Evolutionary conservation across 768 basidiomycete species (phyloP).

Genomic region (Russula sp.): DNA sequence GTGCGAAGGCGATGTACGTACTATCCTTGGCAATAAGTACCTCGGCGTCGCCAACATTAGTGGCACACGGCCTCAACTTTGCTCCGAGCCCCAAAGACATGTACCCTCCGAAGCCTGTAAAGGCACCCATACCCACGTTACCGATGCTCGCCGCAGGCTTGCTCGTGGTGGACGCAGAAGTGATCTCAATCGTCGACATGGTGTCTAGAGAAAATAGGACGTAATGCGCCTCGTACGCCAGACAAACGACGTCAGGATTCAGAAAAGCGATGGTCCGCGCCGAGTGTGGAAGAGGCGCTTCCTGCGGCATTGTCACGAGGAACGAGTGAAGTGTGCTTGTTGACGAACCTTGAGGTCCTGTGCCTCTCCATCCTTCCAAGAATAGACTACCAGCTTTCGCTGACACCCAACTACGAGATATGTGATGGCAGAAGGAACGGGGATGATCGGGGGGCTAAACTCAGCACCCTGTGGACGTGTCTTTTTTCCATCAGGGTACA

Average conservation of each 20-base stretch:
- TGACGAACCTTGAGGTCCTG: constrained; percentile 58
- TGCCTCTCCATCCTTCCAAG: constrained; percentile 80
- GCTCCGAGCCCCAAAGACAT: constrained; percentile 78
- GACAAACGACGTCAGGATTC: constrained; percentile 51
- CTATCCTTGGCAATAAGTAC: constrained; percentile 74
- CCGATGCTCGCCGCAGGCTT: constrained; percentile 38
- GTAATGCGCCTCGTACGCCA: constrained; percentile 79
- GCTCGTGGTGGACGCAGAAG: constrained; percentile 33
- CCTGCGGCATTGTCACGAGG: constrained; percentile 41
- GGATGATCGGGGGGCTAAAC: constrained; percentile 30
- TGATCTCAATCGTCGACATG: constrained; percentile 51
- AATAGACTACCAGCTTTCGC: constrained; percentile 77
- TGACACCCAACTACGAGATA: constrained; percentile 80
- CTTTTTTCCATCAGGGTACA: constrained; percentile 28
- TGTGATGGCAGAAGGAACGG: constrained; percentile 66
- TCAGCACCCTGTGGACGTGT: constrained; percentile 21
- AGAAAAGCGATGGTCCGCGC: constrained; percentile 81
- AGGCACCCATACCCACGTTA: constrained; percentile 60
- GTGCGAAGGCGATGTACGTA: constrained; percentile 35
- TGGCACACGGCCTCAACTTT: constrained; percentile 61
- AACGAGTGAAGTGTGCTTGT: not conserved
- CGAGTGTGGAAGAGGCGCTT: constrained; percentile 80
- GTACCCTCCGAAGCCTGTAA: constrained; percentile 76
- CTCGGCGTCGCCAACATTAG: constrained; percentile 53
- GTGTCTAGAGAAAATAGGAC: constrained; percentile 63